Base-by-base conservation (phyloP, 164 flowering plant species). In the Nelumbo lutea region DNA sequence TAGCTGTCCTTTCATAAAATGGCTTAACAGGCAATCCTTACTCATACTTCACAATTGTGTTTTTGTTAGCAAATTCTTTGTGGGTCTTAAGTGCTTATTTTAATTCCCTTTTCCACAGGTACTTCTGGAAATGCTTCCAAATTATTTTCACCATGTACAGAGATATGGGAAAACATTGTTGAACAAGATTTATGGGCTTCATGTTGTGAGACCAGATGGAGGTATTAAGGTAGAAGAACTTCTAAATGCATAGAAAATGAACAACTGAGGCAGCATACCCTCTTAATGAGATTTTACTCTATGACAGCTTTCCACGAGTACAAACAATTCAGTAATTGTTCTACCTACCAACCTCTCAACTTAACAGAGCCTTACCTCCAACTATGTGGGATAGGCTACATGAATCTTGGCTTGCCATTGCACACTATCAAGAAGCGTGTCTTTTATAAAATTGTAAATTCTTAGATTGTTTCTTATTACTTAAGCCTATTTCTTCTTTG, bases 161-260 rank as follows among this genome's bases (percentile, higher is more conserved):
- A 70, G 64, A 40, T 76, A 72, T 68, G 67, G 64, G 61, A 68
- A 70, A 63, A 68, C 91, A 51, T 68, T 85, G 44, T 65, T 87
- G 66, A 71, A 71, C 4, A 85, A 75, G 67, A 74, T 85, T 64
- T 87, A 74, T 73, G 89, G 91, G 41, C 78, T 82, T 59, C 91
- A 85, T 67, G 72, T 76, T 64, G 83, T 83, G 58, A 83, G 77
- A 60, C 86, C 86, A 56, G 68, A 64, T 41, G 86, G 86, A 5
- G 81, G 86, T 59, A 65, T 55, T 39, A 85, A 85, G 87, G 88
- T 83, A 72, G 65, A 27, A 39, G 27, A 53, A 15, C 47, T 58
- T 64, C 61, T 67, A 43, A 45, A 52, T 6, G n/a, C 39, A 9
- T 62, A 56, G 57, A 65, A 59, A 44, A 39, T 57, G 40, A 44